Conservation (phyloP, 192 early-diverging fungal genomes). For the Podila horticola region DNA sequence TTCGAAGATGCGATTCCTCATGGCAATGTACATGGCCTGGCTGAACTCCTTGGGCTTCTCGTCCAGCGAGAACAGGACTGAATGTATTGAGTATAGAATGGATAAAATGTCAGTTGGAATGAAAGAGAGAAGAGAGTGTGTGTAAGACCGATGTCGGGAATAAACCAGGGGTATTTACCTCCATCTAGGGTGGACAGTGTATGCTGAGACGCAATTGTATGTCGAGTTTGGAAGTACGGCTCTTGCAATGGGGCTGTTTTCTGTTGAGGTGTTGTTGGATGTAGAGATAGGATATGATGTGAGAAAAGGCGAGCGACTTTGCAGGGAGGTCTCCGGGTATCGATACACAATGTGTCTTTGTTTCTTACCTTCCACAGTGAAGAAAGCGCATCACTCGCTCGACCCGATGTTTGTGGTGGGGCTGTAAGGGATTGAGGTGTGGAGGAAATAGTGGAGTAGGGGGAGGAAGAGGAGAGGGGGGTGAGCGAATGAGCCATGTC, state of each 20-base stretch:
- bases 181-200: slow-evolving; percentile 47
- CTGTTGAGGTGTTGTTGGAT: slow-evolving; percentile 5
- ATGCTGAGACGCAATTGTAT: slow-evolving; percentile 46
- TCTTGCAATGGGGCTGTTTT: slow-evolving; percentile 45
- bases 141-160: not conserved
- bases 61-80: slow-evolving; percentile 43
- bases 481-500: too few species aligned
- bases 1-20: slow-evolving; percentile 45
- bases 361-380: slow-evolving; percentile 47
- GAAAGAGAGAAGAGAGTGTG: not conserved
- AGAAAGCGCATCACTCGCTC: slow-evolving; percentile 34
- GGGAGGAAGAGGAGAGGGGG: too few species aligned
- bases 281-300: too few species aligned
- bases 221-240: slow-evolving; percentile 43
- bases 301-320: too few species aligned
- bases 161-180: slow-evolving; percentile 4
- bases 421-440: too few species aligned
- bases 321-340: too few species aligned
- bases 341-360: too few species aligned
- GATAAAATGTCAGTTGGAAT: not conserved
- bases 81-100: not conserved
- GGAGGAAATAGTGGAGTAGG: too few species aligned
- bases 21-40: slow-evolving; percentile 38
- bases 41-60: slow-evolving; percentile 39
- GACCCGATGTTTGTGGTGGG: not conserved